A percentile compares a stretch with the other conserved stretches of the same genome.
These are phyloP conservation scores for Lepidium africanum DNA, from an alignment of 345 rosid genomes.

Conservation along the genomic window DNA sequence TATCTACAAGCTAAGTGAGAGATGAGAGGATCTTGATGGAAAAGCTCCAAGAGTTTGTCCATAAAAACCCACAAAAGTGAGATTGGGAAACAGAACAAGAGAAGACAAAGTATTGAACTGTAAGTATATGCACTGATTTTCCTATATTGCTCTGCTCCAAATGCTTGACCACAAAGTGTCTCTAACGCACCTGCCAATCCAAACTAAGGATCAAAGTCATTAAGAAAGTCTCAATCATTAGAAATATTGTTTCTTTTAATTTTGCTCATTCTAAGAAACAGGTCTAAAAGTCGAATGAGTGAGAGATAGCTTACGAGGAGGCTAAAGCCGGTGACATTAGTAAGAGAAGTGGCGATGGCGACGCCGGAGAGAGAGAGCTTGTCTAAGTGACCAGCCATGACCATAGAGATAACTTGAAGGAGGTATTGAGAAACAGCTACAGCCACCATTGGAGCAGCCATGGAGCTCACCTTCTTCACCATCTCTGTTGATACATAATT, in stretches of 20 bases:
- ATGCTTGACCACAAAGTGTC: constrained; percentile 60
- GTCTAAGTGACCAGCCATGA: constrained; percentile 31
- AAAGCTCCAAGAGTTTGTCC: constrained; percentile 33
- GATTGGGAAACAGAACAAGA: constrained; percentile 32
- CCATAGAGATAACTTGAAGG: constrained; percentile 26
- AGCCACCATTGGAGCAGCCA: constrained; percentile 34
- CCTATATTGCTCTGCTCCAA: constrained; percentile 48
- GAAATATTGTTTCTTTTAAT: too few species aligned
- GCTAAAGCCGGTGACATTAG: constrained; percentile 32
- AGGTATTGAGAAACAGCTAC: constrained; percentile 20
- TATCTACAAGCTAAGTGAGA: constrained; percentile 37
- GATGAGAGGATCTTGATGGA: constrained; percentile 39
- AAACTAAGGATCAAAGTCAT: constrained; percentile 2
- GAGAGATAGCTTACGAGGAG: constrained; percentile 14
- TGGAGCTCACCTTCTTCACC: constrained; percentile 24
- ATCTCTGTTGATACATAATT: constrained; percentile 4
- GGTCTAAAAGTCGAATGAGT: background rate
- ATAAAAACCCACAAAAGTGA: constrained; percentile 36
- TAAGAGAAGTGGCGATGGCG: constrained; percentile 24
- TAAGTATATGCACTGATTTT: constrained; percentile 39
- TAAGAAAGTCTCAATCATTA: background rate
- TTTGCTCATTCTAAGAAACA: too few species aligned
- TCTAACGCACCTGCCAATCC: constrained; percentile 59
- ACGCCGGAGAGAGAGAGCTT: constrained; percentile 22
- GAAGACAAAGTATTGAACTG: constrained; percentile 27